Conservation (phyloP, 202 grass and related monocot species). For the Cymbopogon flexuosus region DNA sequence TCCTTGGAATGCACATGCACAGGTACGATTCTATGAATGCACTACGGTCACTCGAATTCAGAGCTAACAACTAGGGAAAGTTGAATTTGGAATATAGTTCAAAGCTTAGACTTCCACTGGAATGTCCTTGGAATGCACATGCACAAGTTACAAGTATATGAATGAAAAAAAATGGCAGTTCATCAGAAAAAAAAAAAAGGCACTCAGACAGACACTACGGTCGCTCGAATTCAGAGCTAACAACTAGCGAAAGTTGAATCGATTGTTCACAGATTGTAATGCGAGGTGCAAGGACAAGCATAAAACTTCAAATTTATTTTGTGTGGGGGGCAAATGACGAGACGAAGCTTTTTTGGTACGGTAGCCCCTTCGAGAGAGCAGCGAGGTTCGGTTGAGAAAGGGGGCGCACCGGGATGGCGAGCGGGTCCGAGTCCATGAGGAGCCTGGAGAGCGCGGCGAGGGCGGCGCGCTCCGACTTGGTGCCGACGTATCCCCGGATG, state of each 20-base stretch:
- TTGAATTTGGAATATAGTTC: not conserved
- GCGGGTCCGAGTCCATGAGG: constrained; percentile 60
- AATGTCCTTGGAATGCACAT: not conserved
- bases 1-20: not conserved
- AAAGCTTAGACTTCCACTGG: not conserved
- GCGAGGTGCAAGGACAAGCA: not conserved
- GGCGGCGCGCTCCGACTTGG: constrained; percentile 67
- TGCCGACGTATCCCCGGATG: constrained; percentile 60
- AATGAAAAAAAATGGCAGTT: not conserved
- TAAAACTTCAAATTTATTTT: not conserved
- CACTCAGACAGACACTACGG: not conserved
- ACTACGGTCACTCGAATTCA: not conserved
- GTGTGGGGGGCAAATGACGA: not conserved
- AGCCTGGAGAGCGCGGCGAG: constrained; percentile 72
- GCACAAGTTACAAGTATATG: too few species aligned
- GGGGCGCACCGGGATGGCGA: constrained; percentile 56
- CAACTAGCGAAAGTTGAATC: not conserved
- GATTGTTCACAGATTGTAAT: not conserved
- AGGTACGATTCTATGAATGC: not conserved
- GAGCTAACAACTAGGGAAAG: not conserved
- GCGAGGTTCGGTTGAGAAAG: too few species aligned
- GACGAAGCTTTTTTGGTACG: too few species aligned
- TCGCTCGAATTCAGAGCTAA: not conserved
- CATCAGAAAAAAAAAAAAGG: not conserved
- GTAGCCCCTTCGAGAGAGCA: too few species aligned